A percentile compares a stretch with the other conserved stretches of the same genome.
phyloP scores from a whole-genome alignment of 148 eudicot species.

The Vaccinium darrowii region DNA sequence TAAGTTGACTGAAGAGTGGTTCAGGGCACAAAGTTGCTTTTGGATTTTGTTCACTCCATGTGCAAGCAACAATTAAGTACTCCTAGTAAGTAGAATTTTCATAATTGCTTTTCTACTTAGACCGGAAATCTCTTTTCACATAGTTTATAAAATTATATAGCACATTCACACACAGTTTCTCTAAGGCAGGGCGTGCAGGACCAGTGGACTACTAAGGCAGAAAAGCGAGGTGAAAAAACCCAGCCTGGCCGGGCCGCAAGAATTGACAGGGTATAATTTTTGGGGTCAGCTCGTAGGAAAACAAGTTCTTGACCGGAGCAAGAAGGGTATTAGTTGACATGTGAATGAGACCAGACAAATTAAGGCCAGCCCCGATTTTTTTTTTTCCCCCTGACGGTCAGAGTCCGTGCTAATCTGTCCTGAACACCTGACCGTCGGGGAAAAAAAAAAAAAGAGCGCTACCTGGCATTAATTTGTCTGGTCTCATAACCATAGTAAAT shows the following conservation, averaged over 20 bases:
- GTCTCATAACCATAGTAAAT: too few relatives aligned
- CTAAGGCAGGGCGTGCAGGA: not conserved
- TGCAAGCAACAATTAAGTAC: not conserved
- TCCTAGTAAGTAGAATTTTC: not conserved
- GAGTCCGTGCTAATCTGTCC: too few relatives aligned
- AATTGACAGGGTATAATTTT: too few relatives aligned
- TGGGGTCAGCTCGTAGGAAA: too few relatives aligned
- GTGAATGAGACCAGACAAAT: too few relatives aligned
- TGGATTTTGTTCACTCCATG: conserved; percentile 16
- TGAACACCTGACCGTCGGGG: too few relatives aligned
- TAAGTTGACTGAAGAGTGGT: conserved; percentile 14
- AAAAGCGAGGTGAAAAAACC: not conserved
- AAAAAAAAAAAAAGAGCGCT: too few relatives aligned
- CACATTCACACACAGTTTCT: not conserved
- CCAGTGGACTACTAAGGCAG: not conserved
- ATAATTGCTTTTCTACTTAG: conserved; percentile 3
- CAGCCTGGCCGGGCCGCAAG: not conserved
- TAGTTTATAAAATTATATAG: not conserved
- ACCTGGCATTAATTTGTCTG: too few relatives aligned
- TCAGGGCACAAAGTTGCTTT: conserved; percentile 11
- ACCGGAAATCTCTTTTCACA: not conserved
- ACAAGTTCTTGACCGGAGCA: too few relatives aligned
- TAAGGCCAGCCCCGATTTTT: too few relatives aligned
- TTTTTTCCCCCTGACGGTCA: too few relatives aligned
- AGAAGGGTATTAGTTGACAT: too few relatives aligned